A percentile compares a stretch with the other conserved stretches of the same genome.
phyloP scores from a whole-genome alignment of 2,329 filamentous ascomycete genomes.

The Byssochlamys sp. region DNA sequence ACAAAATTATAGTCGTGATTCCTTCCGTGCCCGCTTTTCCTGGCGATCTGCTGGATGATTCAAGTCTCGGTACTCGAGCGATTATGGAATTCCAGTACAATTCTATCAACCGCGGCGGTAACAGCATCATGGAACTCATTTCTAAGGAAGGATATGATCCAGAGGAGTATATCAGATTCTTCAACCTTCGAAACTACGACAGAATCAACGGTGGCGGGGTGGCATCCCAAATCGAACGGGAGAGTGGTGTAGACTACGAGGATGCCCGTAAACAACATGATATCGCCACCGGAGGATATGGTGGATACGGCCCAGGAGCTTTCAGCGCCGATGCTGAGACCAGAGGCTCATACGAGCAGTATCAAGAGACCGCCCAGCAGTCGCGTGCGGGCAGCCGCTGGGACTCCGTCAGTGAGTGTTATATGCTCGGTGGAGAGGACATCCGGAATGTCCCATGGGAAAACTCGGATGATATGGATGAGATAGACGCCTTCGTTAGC shows the following conservation, averaged over 20 bases:
- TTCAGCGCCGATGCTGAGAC: constrained; percentile 29
- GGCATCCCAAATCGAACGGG: constrained; percentile 29
- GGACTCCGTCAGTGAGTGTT: constrained; percentile 69
- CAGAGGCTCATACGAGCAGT: constrained; percentile 50
- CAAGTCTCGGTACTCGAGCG: constrained; percentile 73
- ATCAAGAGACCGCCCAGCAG: constrained; percentile 59
- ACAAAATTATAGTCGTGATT: constrained; percentile 80
- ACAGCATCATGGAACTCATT: constrained; percentile 80
- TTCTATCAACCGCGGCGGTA: constrained; percentile 80
- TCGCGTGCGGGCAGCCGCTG: constrained; percentile 46
- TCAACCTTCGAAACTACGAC: constrained; percentile 89
- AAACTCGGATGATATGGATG: constrained; percentile 41
- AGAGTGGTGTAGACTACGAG: constrained; percentile 37
- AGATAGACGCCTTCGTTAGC: constrained; percentile 54
- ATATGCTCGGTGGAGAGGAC: constrained; percentile 68
- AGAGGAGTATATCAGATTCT: constrained; percentile 75
- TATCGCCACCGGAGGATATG: constrained; percentile 37
- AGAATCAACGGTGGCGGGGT: constrained; percentile 55
- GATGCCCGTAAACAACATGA: constrained; percentile 37
- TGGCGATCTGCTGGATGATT: constrained; percentile 74
- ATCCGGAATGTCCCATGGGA: constrained; percentile 57
- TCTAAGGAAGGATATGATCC: constrained; percentile 68
- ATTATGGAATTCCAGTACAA: constrained; percentile 99
- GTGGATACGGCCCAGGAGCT: constrained; percentile 30
- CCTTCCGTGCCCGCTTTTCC: constrained; percentile 89